Conservation (phyloP, 306 rosid genomes). For the Trifolium repens region DNA sequence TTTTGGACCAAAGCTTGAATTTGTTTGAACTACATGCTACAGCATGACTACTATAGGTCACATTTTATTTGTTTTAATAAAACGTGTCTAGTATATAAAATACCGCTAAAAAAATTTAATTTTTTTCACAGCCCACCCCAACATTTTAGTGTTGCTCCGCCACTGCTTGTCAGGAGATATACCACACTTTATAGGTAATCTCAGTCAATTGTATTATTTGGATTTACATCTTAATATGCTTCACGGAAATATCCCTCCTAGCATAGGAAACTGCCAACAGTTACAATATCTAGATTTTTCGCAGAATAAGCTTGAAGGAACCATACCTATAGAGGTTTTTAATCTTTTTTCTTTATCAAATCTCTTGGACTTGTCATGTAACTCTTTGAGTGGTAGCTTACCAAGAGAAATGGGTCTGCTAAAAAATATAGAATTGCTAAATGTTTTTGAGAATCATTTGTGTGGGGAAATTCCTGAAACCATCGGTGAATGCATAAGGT, state of each 20-base stretch:
- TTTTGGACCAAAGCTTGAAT: no score
- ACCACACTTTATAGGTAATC: slow-evolving; percentile 31
- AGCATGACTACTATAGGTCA: no score
- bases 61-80: no score
- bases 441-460: not conserved
- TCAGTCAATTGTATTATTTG: slow-evolving; percentile 10
- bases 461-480: not conserved
- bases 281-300: not conserved
- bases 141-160: no score
- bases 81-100: no score
- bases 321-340: not conserved
- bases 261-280: slow-evolving; percentile 1
- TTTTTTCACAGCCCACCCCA: no score
- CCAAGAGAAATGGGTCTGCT: not conserved
- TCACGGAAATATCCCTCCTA: slow-evolving; percentile 43
- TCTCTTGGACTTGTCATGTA: not conserved
- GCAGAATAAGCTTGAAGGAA: not conserved
- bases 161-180: no score
- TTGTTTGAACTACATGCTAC: no score
- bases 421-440: not conserved
- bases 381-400: not conserved
- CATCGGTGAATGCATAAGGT: not conserved
- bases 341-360: not conserved
- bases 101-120: no score
- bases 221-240: not conserved